Evolutionary conservation across 768 basidiomycete species (phyloP).

Genomic region (Lactifluus subvellereus): DNA sequence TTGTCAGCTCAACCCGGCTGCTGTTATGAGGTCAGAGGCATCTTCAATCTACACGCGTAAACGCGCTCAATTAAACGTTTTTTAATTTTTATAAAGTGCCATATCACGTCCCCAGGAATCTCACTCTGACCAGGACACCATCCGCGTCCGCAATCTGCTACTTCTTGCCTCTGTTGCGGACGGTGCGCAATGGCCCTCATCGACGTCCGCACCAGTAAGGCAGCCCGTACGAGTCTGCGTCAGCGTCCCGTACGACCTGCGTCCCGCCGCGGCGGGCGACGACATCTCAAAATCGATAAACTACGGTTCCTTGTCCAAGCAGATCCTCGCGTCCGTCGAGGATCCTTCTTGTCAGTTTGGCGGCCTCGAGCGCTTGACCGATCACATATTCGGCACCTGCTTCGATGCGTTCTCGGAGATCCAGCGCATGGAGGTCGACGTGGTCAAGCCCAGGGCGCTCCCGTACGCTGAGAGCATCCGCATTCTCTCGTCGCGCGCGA

Average conservation of each 20-base stretch:
- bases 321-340: slow-evolving; percentile 29
- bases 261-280: slow-evolving; percentile 45
- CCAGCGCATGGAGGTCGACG: slow-evolving; percentile 37
- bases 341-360: slow-evolving; percentile 29
- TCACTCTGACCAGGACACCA: slow-evolving; percentile 27
- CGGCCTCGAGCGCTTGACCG: slow-evolving; percentile 44
- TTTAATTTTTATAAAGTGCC: not conserved
- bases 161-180: slow-evolving; percentile 38
- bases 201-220: slow-evolving; percentile 29
- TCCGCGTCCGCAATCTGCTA: slow-evolving; percentile 46
- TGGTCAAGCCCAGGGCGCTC: slow-evolving; percentile 46
- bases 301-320: slow-evolving; percentile 47
- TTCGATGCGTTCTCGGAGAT: slow-evolving; percentile 34
- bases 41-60: not conserved
- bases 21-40: not conserved
- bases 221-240: slow-evolving; percentile 55
- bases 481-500: slow-evolving; percentile 35
- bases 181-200: slow-evolving; percentile 44
- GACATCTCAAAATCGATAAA: slow-evolving; percentile 56
- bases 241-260: slow-evolving; percentile 45
- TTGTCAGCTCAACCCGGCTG: too few relatives aligned
- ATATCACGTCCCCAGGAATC: not conserved
- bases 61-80: too few relatives aligned
- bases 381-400: slow-evolving; percentile 37
- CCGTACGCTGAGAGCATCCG: slow-evolving; percentile 45